Evolutionary conservation across 257 asterid species (phyloP), one percentile per base, ranked within the genome.

Genomic region (Solanum paucissectum): DNA sequence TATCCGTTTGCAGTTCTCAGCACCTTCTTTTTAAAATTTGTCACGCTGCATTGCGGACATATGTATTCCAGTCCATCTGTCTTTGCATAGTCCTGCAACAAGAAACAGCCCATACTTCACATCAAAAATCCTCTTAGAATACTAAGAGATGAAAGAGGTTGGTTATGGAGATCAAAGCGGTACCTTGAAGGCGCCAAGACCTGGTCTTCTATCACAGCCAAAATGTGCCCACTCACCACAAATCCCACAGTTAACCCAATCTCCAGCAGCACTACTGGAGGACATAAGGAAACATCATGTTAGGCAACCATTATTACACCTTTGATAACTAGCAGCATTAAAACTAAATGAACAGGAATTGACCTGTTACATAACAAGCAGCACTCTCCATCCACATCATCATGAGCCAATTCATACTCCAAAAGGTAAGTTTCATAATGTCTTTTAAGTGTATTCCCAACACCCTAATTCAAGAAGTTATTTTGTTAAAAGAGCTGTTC

Each of bases 211-310:
- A 76, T 97, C 99, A 88, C 99, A 97, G 58, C 99, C 99, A 75
- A 97, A 96, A 92, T 97, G 99, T 5, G 99, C 99, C 99, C 99
- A 96, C 92, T 97, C 99, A 69, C 99, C 99, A 55, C 99, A 97
- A 74, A 96, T 89, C 23, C 99, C 98, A 32, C 99, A 97, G 92
- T 97, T 97, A 29, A 97, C 99, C 99, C 99, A 97, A 87, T 97
- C 99, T 82, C 99, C 99, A 4, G 99, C 98, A 1, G 99, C 99
- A 72, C 99, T 97, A 96, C 99, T 97, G 98, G 46, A 87, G 75
- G 84, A 90, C 46, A 84, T 81, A 83, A 13, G 8, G 13, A 86
- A 83, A 81, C 5, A 62, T 46, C 81, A 83, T 86, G 87, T 94
- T 91, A 95, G 94, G 23, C 66, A 42, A 85, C 29, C 73, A 25